These are phyloP conservation scores for Zelonia costaricensis DNA, from an alignment of 208 protist genomes.

Conservation along the genomic window DNA sequence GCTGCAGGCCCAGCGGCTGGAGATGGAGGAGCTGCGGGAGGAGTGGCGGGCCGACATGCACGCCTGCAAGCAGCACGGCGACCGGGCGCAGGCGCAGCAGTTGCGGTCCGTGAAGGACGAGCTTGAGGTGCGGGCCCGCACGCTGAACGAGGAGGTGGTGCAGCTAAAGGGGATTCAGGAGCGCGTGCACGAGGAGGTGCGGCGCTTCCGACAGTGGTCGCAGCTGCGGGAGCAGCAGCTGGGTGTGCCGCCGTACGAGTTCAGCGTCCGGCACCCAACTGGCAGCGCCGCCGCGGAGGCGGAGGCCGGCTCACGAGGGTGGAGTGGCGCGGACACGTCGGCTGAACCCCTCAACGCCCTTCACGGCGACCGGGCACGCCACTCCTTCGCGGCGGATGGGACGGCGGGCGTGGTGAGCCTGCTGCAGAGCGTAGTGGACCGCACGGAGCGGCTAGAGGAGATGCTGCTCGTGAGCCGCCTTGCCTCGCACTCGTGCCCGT, in stretches of 20 bases:
- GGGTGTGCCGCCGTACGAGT: not conserved
- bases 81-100: conserved; percentile 30
- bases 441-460: conserved; percentile 42
- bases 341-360: too few relatives aligned
- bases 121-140: conserved; percentile 55
- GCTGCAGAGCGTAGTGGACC: conserved; percentile 36
- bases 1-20: conserved; percentile 25
- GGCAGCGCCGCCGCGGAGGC: too few relatives aligned
- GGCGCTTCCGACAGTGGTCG: conserved; percentile 9
- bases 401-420: conserved; percentile 22
- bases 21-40: conserved; percentile 45
- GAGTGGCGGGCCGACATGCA: conserved; percentile 64
- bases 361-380: not conserved
- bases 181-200: conserved; percentile 41
- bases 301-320: too few relatives aligned
- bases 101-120: conserved; percentile 46
- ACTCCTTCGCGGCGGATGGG: not conserved
- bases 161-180: conserved; percentile 36
- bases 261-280: too few relatives aligned
- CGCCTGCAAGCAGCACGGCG: conserved; percentile 28
- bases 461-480: conserved; percentile 16
- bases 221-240: not conserved
- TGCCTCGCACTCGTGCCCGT: not conserved
- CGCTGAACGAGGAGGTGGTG: conserved; percentile 60
- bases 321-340: too few relatives aligned